Evolutionary conservation across 2,329 filamentous ascomycete genomes (phyloP).

Genomic region (Aspergillus felis): DNA sequence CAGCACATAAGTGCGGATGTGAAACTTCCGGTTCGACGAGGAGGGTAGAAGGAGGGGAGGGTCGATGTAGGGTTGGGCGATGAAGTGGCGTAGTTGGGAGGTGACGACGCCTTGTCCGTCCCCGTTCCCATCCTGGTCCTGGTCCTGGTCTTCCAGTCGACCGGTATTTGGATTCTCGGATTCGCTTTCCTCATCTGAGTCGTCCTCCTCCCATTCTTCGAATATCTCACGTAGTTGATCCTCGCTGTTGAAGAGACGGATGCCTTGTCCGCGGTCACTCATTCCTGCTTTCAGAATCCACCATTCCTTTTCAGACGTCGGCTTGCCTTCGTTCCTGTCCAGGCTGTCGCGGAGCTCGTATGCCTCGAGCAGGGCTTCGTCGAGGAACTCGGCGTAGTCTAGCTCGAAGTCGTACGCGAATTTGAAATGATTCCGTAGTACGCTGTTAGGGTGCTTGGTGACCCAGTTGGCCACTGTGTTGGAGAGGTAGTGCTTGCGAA

Average conservation of each 20-base stretch:
- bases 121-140: slow-evolving; percentile 23
- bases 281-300: slow-evolving; percentile 98
- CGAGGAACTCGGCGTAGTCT: slow-evolving; percentile 94
- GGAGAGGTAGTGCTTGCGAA: slow-evolving; percentile 90
- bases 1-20: slow-evolving; percentile 88
- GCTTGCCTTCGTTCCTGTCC: slow-evolving; percentile 62
- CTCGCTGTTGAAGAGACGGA: slow-evolving; percentile 81
- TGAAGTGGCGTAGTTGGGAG: slow-evolving; percentile 90
- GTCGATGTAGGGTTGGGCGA: slow-evolving; percentile 92
- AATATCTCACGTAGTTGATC: slow-evolving; percentile 83
- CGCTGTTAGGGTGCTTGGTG: slow-evolving; percentile 71
- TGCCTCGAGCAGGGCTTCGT: slow-evolving; percentile 85
- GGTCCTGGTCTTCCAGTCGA: slow-evolving; percentile 24
- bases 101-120: slow-evolving; percentile 63
- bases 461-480: slow-evolving; percentile 81
- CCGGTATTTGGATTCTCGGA: slow-evolving; percentile 26
- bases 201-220: slow-evolving; percentile 77
- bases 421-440: slow-evolving; percentile 68
- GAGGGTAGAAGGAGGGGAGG: slow-evolving; percentile 71
- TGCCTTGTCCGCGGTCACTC: slow-evolving; percentile 94
- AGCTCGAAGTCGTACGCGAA: slow-evolving; percentile 83
- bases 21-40: slow-evolving; percentile 75
- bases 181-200: slow-evolving; percentile 49
- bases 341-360: slow-evolving; percentile 82
- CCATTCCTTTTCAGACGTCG: slow-evolving; percentile 68